Conservation (phyloP, 2,329 filamentous ascomycete genomes). For the Fusarium nelsonii region DNA sequence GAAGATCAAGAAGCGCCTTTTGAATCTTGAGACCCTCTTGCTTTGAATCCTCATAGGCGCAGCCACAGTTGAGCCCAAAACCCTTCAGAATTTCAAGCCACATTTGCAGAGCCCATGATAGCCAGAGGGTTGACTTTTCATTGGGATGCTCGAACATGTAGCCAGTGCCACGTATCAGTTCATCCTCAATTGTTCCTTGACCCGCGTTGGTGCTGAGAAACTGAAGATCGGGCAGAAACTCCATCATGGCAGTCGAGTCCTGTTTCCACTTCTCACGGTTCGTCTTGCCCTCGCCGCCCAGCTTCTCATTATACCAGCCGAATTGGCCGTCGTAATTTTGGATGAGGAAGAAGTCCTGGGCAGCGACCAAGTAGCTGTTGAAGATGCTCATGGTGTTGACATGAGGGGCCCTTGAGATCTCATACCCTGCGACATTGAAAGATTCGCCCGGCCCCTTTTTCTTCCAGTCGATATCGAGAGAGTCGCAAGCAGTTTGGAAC, state of each 20-base stretch:
- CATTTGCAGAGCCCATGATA: constrained; percentile 32
- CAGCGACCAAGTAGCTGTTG: not conserved
- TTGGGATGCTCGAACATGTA: not conserved
- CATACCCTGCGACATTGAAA: constrained; percentile 32
- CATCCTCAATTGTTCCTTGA: constrained; percentile 32
- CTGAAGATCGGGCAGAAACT: constrained; percentile 26
- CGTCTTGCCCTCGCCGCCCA: not conserved
- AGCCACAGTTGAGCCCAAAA: not conserved
- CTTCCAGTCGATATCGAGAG: constrained; percentile 5
- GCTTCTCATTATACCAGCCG: constrained; percentile 37
- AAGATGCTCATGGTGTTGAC: constrained; percentile 17
- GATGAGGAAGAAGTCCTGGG: not conserved
- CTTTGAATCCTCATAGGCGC: constrained; percentile 9
- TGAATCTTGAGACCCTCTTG: constrained; percentile 35
- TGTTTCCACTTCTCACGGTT: constrained; percentile 21
- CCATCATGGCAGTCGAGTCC: constrained; percentile 28
- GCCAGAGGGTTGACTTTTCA: constrained; percentile 20
- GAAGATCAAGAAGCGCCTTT: constrained; percentile 28
- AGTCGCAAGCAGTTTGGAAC: constrained; percentile 5
- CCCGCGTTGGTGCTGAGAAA: constrained; percentile 14
- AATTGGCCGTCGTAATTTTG: constrained; percentile 36
- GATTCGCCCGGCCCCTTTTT: not conserved
- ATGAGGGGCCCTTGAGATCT: constrained; percentile 7
- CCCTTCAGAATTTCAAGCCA: constrained; percentile 40
- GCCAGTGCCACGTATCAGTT: constrained; percentile 31